phyloP scores from a whole-genome alignment of 2,329 filamentous ascomycete genomes.

The Teratosphaeria destructans region DNA sequence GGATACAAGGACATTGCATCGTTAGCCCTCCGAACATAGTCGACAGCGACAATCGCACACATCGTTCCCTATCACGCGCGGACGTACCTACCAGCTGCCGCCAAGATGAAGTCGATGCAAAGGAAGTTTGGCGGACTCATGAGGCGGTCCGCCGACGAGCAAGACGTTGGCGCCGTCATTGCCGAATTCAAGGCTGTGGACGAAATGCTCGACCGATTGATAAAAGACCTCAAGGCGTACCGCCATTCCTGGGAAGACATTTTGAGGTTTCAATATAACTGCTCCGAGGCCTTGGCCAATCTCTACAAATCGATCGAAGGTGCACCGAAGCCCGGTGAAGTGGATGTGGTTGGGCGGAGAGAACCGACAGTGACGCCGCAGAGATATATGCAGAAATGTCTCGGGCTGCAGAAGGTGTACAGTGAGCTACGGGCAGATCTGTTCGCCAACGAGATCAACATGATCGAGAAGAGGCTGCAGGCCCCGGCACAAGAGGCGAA shows the following conservation, averaged over 20 bases:
- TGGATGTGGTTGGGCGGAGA: constrained; percentile 40
- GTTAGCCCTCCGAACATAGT: neutral
- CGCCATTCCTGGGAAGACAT: constrained; percentile 69
- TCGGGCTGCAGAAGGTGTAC: constrained; percentile 56
- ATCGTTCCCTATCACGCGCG: neutral
- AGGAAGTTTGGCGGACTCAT: constrained; percentile 64
- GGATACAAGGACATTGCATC: neutral
- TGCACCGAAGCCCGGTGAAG: constrained; percentile 30
- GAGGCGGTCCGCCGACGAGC: constrained; percentile 62
- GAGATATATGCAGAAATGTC: constrained; percentile 52
- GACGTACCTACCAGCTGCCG: constrained; percentile 1
- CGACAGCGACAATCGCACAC: neutral
- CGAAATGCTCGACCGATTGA: constrained; percentile 57
- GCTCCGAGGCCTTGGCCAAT: constrained; percentile 57
- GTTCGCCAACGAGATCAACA: constrained; percentile 57
- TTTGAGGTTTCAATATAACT: constrained; percentile 55
- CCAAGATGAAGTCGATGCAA: constrained; percentile 43
- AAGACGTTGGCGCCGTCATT: constrained; percentile 62
- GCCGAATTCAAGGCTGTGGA: constrained; percentile 75
- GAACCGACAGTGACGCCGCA: constrained; percentile 51
- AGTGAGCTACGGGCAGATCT: constrained; percentile 57
- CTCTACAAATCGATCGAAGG: constrained; percentile 65
- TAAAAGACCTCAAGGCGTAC: constrained; percentile 66
- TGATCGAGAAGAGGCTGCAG: constrained; percentile 61
- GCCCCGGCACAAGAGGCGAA: constrained; percentile 59